Evolutionary conservation across 306 rosid species (phyloP).

Genomic region (Medicago truncatula): DNA sequence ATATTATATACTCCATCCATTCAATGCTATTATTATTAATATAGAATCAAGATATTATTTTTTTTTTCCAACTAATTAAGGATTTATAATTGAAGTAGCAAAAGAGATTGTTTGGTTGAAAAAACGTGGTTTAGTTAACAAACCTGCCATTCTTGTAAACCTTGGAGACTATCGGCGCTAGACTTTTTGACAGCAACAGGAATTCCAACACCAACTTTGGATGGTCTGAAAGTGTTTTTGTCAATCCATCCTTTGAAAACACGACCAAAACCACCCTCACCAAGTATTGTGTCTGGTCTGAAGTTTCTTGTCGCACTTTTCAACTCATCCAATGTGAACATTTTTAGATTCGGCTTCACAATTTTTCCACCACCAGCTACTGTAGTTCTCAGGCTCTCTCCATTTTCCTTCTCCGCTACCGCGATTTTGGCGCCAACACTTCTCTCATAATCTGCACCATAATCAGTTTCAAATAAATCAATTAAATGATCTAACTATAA

Average conservation of each 20-base stretch:
- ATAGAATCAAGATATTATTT: too few relatives aligned
- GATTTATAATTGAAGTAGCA: neutral
- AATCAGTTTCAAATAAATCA: neutral
- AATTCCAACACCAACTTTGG: conserved; percentile 68
- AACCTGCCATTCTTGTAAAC: conserved; percentile 82
- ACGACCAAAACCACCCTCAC: conserved; percentile 91
- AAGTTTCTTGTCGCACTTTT: conserved; percentile 82
- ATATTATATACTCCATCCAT: too few relatives aligned
- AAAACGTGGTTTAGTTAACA: neutral
- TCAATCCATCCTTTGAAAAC: conserved; percentile 97
- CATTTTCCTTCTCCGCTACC: neutral
- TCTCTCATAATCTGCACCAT: neutral
- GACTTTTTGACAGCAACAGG: conserved; percentile 89
- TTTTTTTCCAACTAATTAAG: too few relatives aligned
- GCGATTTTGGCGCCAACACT: neutral
- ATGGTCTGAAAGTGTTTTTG: conserved; percentile 55
- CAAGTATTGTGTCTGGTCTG: conserved; percentile 69
- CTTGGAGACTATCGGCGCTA: conserved; percentile 73
- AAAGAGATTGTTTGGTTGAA: too few relatives aligned
- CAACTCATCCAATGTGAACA: conserved; percentile 63
- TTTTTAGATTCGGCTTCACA: conserved; percentile 45
- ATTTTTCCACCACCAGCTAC: neutral
- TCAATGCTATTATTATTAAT: too few relatives aligned
- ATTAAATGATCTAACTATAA: neutral
- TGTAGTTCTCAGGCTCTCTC: too few relatives aligned